These are phyloP conservation scores for Talaromyces adpressus DNA, from an alignment of 495 filamentous ascomycete genomes.

Conservation along the genomic window DNA sequence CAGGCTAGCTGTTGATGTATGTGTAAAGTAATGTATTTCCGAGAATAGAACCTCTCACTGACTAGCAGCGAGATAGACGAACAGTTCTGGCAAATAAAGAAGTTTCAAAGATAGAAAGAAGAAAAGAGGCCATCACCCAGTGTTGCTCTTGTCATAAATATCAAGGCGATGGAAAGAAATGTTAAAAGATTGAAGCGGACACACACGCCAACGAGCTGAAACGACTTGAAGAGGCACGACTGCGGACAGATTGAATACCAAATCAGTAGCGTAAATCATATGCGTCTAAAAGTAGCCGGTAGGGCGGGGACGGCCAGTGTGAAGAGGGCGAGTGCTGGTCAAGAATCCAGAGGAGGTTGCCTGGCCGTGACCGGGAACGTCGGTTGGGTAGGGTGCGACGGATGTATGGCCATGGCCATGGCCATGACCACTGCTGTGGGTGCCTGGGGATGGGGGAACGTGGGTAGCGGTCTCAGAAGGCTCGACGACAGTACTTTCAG, in stretches of 20 bases:
- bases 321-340: constrained; percentile 15
- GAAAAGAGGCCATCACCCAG: constrained; percentile 1
- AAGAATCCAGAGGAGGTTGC: constrained; percentile 30
- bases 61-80: not conserved
- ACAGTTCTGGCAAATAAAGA: not conserved
- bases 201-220: not conserved
- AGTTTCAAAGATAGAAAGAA: not conserved
- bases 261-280: not conserved
- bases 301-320: constrained; percentile 13
- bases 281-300: not conserved
- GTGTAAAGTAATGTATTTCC: constrained; percentile 1
- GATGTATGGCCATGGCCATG: constrained; percentile 19
- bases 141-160: not conserved
- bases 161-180: constrained; percentile 3
- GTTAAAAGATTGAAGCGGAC: not conserved
- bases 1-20: constrained; percentile 4
- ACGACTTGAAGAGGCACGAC: not conserved
- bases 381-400: constrained; percentile 14
- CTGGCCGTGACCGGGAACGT: constrained; percentile 19
- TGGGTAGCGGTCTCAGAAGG: constrained; percentile 12
- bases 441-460: constrained; percentile 17
- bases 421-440: constrained; percentile 28
- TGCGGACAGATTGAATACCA: not conserved
- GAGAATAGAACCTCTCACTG: not conserved
- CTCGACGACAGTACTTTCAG: not conserved